phyloP scores from a whole-genome alignment of 129 eudicot genomes.

The Helianthus tuberosus region DNA sequence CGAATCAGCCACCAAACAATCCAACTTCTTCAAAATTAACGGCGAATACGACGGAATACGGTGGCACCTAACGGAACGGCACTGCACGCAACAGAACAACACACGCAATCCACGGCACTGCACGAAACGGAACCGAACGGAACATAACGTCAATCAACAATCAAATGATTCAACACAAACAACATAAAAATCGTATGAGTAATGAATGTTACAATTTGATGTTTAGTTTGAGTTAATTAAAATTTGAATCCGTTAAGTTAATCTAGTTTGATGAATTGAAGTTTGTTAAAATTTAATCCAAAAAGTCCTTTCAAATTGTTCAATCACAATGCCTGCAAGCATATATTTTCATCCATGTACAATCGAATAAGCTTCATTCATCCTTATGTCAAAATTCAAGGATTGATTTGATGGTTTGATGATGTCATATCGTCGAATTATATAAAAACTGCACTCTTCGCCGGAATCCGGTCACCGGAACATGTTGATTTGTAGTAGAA shows the following conservation, averaged over 20 bases:
- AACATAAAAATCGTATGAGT: slow-evolving; percentile 5
- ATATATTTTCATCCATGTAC: slow-evolving; percentile 44
- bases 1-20: slow-evolving; percentile 24
- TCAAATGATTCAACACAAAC: slow-evolving; percentile 27
- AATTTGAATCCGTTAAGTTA: slow-evolving; percentile 12
- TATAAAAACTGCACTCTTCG: slow-evolving; percentile 22
- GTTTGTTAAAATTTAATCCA: slow-evolving; percentile 32
- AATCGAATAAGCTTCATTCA: slow-evolving; percentile 37
- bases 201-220: background rate
- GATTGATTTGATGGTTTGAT: slow-evolving; percentile 12
- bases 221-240: slow-evolving; percentile 8
- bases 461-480: slow-evolving; percentile 14
- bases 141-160: slow-evolving; percentile 23
- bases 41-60: slow-evolving; percentile 34
- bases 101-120: slow-evolving; percentile 17
- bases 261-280: slow-evolving; percentile 10
- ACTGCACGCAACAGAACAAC: slow-evolving; percentile 25
- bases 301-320: slow-evolving; percentile 40
- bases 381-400: slow-evolving; percentile 40
- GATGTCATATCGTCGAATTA: slow-evolving; percentile 32
- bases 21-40: slow-evolving; percentile 31
- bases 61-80: slow-evolving; percentile 30
- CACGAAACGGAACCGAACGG: slow-evolving; percentile 12
- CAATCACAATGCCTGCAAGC: slow-evolving; percentile 45
- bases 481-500: slow-evolving; percentile 31